Evolutionary conservation across 2,329 filamentous ascomycete species (phyloP).

Genomic region (Colletotrichum higginsianum): DNA sequence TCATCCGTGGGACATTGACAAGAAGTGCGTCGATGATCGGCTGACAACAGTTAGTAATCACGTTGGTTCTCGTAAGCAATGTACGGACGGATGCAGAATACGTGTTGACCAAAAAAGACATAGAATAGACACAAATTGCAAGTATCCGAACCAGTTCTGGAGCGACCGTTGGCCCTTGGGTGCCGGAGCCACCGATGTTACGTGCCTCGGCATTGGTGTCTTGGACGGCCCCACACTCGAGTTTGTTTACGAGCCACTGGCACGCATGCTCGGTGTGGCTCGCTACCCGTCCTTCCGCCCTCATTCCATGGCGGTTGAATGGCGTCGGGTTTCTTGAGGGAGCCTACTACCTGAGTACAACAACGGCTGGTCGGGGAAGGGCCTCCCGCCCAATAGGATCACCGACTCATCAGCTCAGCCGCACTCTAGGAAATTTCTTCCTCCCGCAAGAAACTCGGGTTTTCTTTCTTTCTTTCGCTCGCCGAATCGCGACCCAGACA

Average conservation of each 20-base stretch:
- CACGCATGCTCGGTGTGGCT: neutral
- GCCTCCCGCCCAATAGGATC: neutral
- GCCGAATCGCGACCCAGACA: neutral
- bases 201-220: constrained; percentile 7
- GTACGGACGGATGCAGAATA: neutral
- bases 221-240: constrained; percentile 3
- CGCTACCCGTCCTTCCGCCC: neutral
- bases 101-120: neutral
- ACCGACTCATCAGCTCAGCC: neutral
- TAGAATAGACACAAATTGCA: neutral
- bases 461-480: neutral
- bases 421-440: neutral
- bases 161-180: neutral
- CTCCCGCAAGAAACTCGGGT: neutral
- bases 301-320: neutral
- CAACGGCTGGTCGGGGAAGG: neutral
- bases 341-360: too few relatives aligned
- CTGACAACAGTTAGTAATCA: neutral
- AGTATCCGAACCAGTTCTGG: neutral
- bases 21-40: neutral
- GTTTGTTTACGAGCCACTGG: constrained; percentile 17
- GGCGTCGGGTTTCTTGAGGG: neutral
- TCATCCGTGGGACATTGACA: neutral
- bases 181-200: constrained; percentile 34
- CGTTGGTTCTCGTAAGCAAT: neutral